phyloP scores from a whole-genome alignment of 2,329 filamentous ascomycete species.

The Rachicladosporium sp. region DNA sequence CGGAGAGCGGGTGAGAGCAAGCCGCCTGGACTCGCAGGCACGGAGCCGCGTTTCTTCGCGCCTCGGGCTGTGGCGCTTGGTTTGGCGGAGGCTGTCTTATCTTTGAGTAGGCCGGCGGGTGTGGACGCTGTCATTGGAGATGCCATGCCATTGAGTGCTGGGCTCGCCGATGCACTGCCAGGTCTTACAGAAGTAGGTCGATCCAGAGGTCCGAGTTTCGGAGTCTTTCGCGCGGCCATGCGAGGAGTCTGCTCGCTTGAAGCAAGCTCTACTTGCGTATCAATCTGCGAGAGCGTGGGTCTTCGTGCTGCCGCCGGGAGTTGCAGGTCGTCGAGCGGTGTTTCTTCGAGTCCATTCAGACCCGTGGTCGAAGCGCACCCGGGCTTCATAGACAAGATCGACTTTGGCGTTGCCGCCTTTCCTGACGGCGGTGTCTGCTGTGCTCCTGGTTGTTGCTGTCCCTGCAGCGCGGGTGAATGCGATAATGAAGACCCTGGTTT shows the following conservation, averaged over 20 bases:
- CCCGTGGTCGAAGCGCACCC: neutral
- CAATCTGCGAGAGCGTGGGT: conserved; percentile 37
- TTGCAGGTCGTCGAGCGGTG: conserved; percentile 47
- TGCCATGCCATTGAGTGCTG: conserved; percentile 23
- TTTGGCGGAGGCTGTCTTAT: conserved; percentile 25
- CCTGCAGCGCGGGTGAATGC: conserved; percentile 60
- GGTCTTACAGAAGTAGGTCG: conserved; percentile 29
- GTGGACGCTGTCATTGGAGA: conserved; percentile 36
- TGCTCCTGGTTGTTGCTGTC: neutral
- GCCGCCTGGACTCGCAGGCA: conserved; percentile 44
- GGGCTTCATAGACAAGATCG: conserved; percentile 18
- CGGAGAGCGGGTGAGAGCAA: conserved; percentile 77
- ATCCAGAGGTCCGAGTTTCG: conserved; percentile 48
- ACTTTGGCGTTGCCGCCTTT: conserved; percentile 21
- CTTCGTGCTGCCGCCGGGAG: conserved; percentile 59
- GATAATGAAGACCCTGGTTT: conserved; percentile 45
- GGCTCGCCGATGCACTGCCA: conserved; percentile 38
- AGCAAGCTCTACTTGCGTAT: conserved; percentile 28
- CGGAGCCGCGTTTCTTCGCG: conserved; percentile 55
- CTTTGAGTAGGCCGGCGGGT: conserved; percentile 16
- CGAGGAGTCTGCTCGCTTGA: conserved; percentile 41
- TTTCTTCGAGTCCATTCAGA: conserved; percentile 6
- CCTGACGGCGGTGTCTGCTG: conserved; percentile 1
- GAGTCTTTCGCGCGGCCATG: conserved; percentile 55
- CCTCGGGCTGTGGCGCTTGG: conserved; percentile 26